Conservation (phyloP, 306 rosid genomes). For the Pueraria montana region DNA sequence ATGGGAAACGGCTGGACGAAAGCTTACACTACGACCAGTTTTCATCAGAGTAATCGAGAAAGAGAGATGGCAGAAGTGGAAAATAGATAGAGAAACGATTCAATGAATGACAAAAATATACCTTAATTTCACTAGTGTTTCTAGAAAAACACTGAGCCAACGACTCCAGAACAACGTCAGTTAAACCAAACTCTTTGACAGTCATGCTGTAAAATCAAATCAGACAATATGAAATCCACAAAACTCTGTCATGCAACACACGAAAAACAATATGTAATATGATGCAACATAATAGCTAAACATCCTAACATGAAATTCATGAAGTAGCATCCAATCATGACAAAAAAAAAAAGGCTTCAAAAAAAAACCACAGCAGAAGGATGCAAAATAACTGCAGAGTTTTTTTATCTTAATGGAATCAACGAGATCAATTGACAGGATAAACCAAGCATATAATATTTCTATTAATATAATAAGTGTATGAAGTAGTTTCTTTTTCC, state of each 20-base stretch:
- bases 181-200: slow-evolving; percentile 74
- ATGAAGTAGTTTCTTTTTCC: slow-evolving; percentile 24
- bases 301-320: slow-evolving; percentile 24
- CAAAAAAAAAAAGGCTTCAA: neutral
- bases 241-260: slow-evolving; percentile 38
- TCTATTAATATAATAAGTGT: slow-evolving; percentile 6
- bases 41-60: slow-evolving; percentile 57
- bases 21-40: slow-evolving; percentile 81
- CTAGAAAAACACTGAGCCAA: slow-evolving; percentile 87
- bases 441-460: slow-evolving; percentile 28
- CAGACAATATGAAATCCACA: slow-evolving; percentile 44
- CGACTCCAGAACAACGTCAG: slow-evolving; percentile 78
- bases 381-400: slow-evolving; percentile 8
- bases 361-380: slow-evolving; percentile 22
- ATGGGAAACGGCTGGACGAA: slow-evolving; percentile 93
- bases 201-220: slow-evolving; percentile 77
- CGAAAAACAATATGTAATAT: slow-evolving; percentile 18
- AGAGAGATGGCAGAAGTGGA: slow-evolving; percentile 46
- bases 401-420: slow-evolving; percentile 4
- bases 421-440: slow-evolving; percentile 3
- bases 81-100: slow-evolving; percentile 22
- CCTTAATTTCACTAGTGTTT: slow-evolving; percentile 82
- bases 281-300: slow-evolving; percentile 7
- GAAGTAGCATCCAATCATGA: neutral
- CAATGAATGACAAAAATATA: slow-evolving; percentile 43